Percentiles rank a stretch among this genome's conserved stretches.
phyloP scores from a whole-genome alignment of 768 basidiomycete genomes.

The Royoungia palumana region DNA sequence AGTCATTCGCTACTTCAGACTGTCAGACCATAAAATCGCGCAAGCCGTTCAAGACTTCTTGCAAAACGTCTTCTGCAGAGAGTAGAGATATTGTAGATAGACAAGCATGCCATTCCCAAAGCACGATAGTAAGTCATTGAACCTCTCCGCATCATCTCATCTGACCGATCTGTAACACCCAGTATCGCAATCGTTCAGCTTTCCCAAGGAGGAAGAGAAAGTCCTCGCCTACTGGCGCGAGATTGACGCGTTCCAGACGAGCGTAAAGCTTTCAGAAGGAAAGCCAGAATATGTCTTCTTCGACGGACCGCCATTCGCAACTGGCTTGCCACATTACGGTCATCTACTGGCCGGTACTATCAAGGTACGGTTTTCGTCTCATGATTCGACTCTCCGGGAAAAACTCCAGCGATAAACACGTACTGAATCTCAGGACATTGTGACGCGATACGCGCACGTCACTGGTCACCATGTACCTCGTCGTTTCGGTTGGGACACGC shows the following conservation, averaged over 20 bases:
- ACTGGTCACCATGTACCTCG: constrained; percentile 90
- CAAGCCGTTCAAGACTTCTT: background rate
- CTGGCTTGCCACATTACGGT: constrained; percentile 94
- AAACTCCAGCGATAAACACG: background rate
- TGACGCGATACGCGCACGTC: constrained; percentile 92
- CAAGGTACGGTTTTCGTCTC: constrained; percentile 55
- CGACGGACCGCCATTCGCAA: constrained; percentile 97
- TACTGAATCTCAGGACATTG: constrained; percentile 73
- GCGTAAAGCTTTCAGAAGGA: constrained; percentile 88
- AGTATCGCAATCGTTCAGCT: constrained; percentile 80
- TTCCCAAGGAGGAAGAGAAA: constrained; percentile 86
- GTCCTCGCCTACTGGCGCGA: constrained; percentile 90
- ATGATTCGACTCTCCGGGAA: background rate
- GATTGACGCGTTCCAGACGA: constrained; percentile 97
- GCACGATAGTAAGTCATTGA: constrained; percentile 62
- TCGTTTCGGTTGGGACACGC: constrained; percentile 98
- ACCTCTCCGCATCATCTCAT: background rate
- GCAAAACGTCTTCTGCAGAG: background rate
- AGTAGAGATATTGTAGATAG: background rate
- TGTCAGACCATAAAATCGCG: background rate
- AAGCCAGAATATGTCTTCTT: constrained; percentile 92
- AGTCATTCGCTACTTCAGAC: constrained; percentile 6
- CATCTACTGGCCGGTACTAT: constrained; percentile 91
- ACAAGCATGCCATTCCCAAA: constrained; percentile 58
- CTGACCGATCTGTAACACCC: constrained; percentile 9